A percentile compares a stretch with the other conserved stretches of the same genome.
phyloP scores from a whole-genome alignment of 2,329 filamentous ascomycete species.

The Exophiala alcalophila region DNA sequence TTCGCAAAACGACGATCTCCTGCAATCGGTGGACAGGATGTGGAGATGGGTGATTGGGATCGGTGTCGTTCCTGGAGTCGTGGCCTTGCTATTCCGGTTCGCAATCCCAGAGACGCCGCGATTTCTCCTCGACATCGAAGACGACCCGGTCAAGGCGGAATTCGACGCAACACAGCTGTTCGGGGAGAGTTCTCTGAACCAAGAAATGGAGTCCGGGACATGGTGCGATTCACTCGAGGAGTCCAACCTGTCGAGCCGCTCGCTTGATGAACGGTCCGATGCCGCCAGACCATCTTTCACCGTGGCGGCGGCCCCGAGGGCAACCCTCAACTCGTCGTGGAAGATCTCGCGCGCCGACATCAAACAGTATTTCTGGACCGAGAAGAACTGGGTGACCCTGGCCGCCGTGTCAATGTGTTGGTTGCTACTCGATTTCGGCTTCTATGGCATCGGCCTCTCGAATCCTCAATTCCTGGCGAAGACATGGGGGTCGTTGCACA shows the following conservation, averaged over 20 bases:
- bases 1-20: conserved; percentile 32
- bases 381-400: conserved; percentile 45
- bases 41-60: conserved; percentile 67
- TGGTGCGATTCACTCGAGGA: conserved; percentile 30
- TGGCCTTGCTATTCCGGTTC: conserved; percentile 65
- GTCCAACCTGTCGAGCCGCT: conserved; percentile 30
- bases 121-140: conserved; percentile 63
- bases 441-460: conserved; percentile 55
- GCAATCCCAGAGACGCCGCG: conserved; percentile 65
- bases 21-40: conserved; percentile 54
- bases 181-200: conserved; percentile 37
- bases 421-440: conserved; percentile 58
- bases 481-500: conserved; percentile 39
- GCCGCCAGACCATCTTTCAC: conserved; percentile 19
- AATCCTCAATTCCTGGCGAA: conserved; percentile 43
- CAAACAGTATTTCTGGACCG: conserved; percentile 42
- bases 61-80: conserved; percentile 60
- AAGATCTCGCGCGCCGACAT: conserved; percentile 40
- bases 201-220: conserved; percentile 15
- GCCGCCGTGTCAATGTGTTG: conserved; percentile 50
- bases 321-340: conserved; percentile 43
- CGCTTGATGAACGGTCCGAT: conserved; percentile 21
- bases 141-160: conserved; percentile 58
- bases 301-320: conserved; percentile 30
- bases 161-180: conserved; percentile 61